Evolutionary conservation across 2,329 filamentous ascomycete genomes (phyloP).

Genomic region (Calonectria honghensis): DNA sequence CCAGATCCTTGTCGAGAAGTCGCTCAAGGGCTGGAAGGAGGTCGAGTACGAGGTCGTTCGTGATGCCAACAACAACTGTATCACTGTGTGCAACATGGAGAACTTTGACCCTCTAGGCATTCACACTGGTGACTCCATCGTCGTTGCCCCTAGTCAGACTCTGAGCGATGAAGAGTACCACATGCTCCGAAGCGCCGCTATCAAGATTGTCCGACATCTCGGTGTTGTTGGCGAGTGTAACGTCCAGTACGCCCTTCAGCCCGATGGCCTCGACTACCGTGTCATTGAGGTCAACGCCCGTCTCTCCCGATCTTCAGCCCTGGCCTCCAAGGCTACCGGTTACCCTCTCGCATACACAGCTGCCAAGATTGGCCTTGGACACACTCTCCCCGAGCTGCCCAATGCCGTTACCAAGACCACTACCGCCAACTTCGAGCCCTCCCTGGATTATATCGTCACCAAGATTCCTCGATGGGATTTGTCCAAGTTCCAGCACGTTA

Average conservation of each 20-base stretch:
- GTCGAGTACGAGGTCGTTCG: slow-evolving; percentile 99
- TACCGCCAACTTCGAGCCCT: slow-evolving; percentile 98
- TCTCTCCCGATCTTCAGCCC: slow-evolving; percentile 96
- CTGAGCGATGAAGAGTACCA: slow-evolving; percentile 99
- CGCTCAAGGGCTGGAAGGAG: slow-evolving; percentile 99
- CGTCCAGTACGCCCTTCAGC: slow-evolving; percentile 97
- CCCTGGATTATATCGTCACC: slow-evolving; percentile 97
- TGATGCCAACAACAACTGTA: slow-evolving; percentile 98
- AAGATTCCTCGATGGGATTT: slow-evolving; percentile 99
- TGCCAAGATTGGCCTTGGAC: slow-evolving; percentile 97
- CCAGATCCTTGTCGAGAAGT: slow-evolving; percentile 98
- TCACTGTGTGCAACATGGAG: slow-evolving; percentile 89
- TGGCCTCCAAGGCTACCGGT: slow-evolving; percentile 98
- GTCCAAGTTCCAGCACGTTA: slow-evolving; percentile 99
- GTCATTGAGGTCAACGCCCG: slow-evolving; percentile 99
- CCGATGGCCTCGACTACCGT: slow-evolving; percentile 96
- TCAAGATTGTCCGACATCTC: slow-evolving; percentile 98
- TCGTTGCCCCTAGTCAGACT: slow-evolving; percentile 97
- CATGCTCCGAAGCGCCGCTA: slow-evolving; percentile 97
- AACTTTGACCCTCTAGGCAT: slow-evolving; percentile 99
- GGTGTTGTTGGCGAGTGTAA: slow-evolving; percentile 99
- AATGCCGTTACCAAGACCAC: slow-evolving; percentile 99
- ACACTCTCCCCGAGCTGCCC: slow-evolving; percentile 95
- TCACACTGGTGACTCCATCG: slow-evolving; percentile 98
- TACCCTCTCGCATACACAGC: slow-evolving; percentile 98